Evolutionary conservation across 164 flowering plant species (phyloP).

Genomic region (Cinnamomum micranthum): DNA sequence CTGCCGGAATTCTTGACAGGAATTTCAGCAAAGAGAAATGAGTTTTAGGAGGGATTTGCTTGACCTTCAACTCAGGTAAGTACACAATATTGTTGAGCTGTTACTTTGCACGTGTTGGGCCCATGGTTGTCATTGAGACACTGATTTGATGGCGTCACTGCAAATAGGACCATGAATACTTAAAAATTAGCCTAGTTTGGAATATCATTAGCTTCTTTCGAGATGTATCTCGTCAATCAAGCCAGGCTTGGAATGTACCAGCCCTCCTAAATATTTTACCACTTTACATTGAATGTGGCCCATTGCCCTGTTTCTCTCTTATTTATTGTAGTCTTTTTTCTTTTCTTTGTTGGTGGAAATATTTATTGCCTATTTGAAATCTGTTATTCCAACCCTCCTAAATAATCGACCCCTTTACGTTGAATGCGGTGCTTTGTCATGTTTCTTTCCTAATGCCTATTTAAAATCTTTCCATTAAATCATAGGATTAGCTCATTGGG

Average conservation of each 20-base stretch:
- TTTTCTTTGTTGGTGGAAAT: background rate
- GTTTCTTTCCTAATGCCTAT: background rate
- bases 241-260: background rate
- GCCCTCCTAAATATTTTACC: background rate
- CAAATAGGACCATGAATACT: background rate
- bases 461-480: too few species aligned
- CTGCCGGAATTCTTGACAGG: too few species aligned
- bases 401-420: background rate
- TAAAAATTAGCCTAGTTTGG: background rate
- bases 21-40: too few species aligned
- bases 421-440: background rate
- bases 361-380: background rate
- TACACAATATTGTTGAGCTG: background rate
- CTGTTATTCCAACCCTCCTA: background rate
- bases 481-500: too few species aligned
- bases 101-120: background rate
- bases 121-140: background rate
- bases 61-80: too few species aligned
- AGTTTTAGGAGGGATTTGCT: too few species aligned
- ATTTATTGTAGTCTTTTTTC: background rate
- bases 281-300: background rate
- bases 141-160: background rate
- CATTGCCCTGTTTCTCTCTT: background rate
- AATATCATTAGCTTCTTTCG: background rate
- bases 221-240: too few species aligned